Evolutionary conservation across 2,329 filamentous ascomycete genomes (phyloP).

Genomic region (Aureobasidium sp.): DNA sequence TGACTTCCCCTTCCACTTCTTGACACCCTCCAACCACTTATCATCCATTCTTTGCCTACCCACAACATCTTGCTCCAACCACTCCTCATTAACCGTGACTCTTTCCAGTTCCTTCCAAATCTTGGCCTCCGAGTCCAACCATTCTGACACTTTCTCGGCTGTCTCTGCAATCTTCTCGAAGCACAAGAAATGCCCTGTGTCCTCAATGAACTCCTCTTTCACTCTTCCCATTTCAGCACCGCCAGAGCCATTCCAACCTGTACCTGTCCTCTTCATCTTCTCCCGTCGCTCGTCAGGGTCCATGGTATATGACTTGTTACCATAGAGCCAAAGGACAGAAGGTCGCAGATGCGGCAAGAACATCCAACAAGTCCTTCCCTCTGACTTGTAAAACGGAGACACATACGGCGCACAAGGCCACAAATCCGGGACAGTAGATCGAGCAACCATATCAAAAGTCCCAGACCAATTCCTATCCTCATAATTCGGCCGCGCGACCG

Average conservation of each 20-base stretch:
- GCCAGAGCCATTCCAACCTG: constrained; percentile 60
- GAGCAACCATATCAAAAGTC: constrained; percentile 27
- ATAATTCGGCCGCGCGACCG: constrained; percentile 58
- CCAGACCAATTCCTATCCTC: constrained; percentile 17
- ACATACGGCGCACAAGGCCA: constrained; percentile 30
- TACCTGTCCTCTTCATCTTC: constrained; percentile 56
- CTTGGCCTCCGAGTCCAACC: constrained; percentile 27
- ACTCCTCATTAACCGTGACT: neutral
- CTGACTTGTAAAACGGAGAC: constrained; percentile 58
- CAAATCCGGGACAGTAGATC: constrained; percentile 36
- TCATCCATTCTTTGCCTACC: constrained; percentile 1
- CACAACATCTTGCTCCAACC: neutral
- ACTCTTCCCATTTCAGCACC: constrained; percentile 59
- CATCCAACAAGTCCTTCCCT: constrained; percentile 48
- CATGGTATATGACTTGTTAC: constrained; percentile 51
- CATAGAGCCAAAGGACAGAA: constrained; percentile 61
- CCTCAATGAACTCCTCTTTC: constrained; percentile 53
- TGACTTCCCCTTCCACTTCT: neutral
- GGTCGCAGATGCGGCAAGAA: constrained; percentile 56
- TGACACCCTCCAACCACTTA: constrained; percentile 8
- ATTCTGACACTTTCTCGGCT: constrained; percentile 42
- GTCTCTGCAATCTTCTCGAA: constrained; percentile 67
- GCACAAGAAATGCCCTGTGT: constrained; percentile 70
- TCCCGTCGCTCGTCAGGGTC: constrained; percentile 41
- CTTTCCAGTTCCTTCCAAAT: constrained; percentile 28